Base-by-base conservation (phyloP, 1,139 yeast species). In the Kazachstania sp. region DNA sequence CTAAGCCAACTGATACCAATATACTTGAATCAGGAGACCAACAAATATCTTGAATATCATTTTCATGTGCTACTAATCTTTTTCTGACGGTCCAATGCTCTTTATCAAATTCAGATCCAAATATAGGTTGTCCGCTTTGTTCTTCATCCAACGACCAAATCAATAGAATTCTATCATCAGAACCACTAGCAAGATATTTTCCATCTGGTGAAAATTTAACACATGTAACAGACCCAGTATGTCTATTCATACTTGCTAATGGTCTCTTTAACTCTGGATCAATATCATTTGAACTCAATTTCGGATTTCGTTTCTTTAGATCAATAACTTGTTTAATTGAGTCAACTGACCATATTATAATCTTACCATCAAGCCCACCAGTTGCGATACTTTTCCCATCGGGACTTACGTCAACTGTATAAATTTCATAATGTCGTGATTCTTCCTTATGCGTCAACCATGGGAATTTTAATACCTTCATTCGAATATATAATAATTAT, bases 1-100 rank as follows among this genome's bases (percentile, higher is more conserved):
- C 98, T 49, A 92, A 72, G 0, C 98, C 98, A 11, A 90, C 98
- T 0, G 96, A 84, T 20, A 92, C 97, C 46, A 92, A 70, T 30
- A 92, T 76, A 32, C 87, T 77, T 2, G 95, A 86, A 62, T 92
- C 97, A 0, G 97, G 97, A 1, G 96, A 86, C 98, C 98, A 92
- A 39, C 96, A 95, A 54, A 92, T 81, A 65, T 92, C 98, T 63
- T 92, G 98, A 44, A 92, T 86, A 68, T 92, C 98, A 61, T 90
- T 92, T 53, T 92, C 97, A 66, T 92, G 98, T 1, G 97, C 98
- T 20, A 86, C 95, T 29, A 88, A 73, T 58, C 97, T 75, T 60
- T 86, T 86, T 28, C 96, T 71, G 1, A 90, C 97, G 0, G 92
- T 83, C 97, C 97, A 92, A 57, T 84, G 94, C 63, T 90, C 97